Evolutionary conservation across 1,139 yeast species (phyloP), one percentile per base, ranked within the genome.

Genomic region (Citeromyces siamensis): DNA sequence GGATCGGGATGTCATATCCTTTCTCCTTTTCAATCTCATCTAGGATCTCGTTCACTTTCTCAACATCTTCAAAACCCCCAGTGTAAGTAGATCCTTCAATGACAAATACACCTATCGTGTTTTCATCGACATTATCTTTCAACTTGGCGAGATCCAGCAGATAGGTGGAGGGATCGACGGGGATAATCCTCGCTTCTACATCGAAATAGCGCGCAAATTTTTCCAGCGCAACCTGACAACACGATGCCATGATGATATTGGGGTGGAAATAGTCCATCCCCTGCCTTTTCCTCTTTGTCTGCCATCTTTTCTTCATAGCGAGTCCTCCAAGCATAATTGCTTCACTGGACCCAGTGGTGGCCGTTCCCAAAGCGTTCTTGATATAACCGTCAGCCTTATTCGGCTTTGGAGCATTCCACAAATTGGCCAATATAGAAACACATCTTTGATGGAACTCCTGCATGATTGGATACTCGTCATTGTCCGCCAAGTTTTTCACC

Each of bases 201-300:
- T 86, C 96, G 58, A 86, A 86, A 59, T 86, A 86, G 38, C 93
- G 67, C 19, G 96, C 95, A 62, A 86, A 86, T 60, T 86, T 86
- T 60, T 86, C 96, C 51, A 86, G 66, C 0, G 95, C 95, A 35
- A 86, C 96, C 58, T 86, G 96, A 36, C 93, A 94, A 58, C 90
- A 84, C 29, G 90, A 66, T n/a, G 95, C 94, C 95, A 86, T 85
- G 44, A 86, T 62, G 49, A 86, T 83, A 58, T 86, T 86, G 41
- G 96, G 96, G 42, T 71, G 71, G 32, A 62, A 71, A 37, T 58
- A 60, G 32, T 79, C 66, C 46, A 72, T 71, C 6, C 88, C 88
- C 20, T 63, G 63, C 4, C 64, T 75, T 50, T 59, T 66, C 49
- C 77, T 73, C 46, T 63, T 69, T 32, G 65, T 72, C 55, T 82